These are phyloP conservation scores for Mortierella antarctica DNA, from an alignment of 192 early-diverging fungal species.

Conservation along the genomic window DNA sequence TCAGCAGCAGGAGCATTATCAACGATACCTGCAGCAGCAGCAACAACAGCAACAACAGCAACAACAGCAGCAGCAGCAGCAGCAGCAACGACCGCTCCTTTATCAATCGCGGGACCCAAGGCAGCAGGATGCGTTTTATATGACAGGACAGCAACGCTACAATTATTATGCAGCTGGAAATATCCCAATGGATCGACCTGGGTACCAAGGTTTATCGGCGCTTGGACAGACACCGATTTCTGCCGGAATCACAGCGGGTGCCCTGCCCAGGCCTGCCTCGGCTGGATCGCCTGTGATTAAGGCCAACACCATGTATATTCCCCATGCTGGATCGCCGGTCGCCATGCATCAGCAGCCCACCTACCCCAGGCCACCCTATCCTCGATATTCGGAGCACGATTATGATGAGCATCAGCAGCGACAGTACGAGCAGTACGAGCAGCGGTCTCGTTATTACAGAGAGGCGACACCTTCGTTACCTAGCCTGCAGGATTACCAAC, in stretches of 20 bases:
- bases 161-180: not conserved
- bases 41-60: constrained; percentile 3
- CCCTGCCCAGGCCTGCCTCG: no score
- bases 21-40: not conserved
- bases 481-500: not conserved
- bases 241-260: not conserved
- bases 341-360: constrained; percentile 7
- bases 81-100: not conserved
- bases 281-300: constrained; percentile 5
- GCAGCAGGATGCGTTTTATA: not conserved
- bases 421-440: constrained; percentile 28
- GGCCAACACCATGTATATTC: constrained; percentile 15
- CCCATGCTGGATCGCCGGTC: not conserved
- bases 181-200: no score
- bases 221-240: not conserved
- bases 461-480: not conserved
- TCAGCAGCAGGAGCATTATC: not conserved
- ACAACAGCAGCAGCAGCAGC: constrained; percentile 4
- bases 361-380: constrained; percentile 10
- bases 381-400: constrained; percentile 10
- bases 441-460: constrained; percentile 37
- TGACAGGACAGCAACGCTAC: not conserved
- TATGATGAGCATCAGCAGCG: constrained; percentile 19
- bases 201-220: not conserved
- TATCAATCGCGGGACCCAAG: not conserved